Base-by-base conservation (phyloP, 495 filamentous ascomycete species). In the Daldinia decipiens region DNA sequence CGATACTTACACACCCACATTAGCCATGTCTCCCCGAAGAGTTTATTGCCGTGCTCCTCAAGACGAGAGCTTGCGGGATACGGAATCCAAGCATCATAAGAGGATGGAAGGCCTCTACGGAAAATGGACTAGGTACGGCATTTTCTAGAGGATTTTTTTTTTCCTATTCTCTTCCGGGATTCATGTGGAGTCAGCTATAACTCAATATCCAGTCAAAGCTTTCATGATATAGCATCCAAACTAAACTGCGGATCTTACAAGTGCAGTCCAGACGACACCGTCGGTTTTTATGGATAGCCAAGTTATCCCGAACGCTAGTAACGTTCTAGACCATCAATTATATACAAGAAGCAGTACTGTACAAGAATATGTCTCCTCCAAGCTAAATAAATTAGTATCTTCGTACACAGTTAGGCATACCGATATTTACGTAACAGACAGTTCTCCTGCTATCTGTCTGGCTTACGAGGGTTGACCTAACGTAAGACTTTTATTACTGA, bases 121-220 rank as follows among this genome's bases (percentile, higher is more conserved):
- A 62, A 68, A 50, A 31, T 51, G 21, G 13, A 8, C 32, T 13
- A 57, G n/a, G 15, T 40, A 29, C 26, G 26, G 39, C 43, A 43
- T 54, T 40, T 40, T 12, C 12, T 26, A 27, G 40, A 59, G 43
- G n/a, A n/a, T n/a, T n/a, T n/a, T n/a, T n/a, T n/a, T n/a, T 58
- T 62, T 43, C 52, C 50, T 29, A 21, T 19, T 47, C 40, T 59
- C 36, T 62, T 40, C 69, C 26, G 39, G 59, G 69, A 67, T 71
- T 29, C 19, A 13, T 40, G 63, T 59, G 69, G 69, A 43, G 63
- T 58, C 19, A 13, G 12, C 50, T 67, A 19, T 54, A 40, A 24
- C 19, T 26, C 54, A 15, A 17, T 17, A 64, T 24, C 62, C 69
- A 72, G 59, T 64, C 15, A 65, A 31, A 53, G 32, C 47, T 17